Evolutionary conservation across 805 yeast species (phyloP).

Genomic region (Sugiyamaella qingdaonensis): DNA sequence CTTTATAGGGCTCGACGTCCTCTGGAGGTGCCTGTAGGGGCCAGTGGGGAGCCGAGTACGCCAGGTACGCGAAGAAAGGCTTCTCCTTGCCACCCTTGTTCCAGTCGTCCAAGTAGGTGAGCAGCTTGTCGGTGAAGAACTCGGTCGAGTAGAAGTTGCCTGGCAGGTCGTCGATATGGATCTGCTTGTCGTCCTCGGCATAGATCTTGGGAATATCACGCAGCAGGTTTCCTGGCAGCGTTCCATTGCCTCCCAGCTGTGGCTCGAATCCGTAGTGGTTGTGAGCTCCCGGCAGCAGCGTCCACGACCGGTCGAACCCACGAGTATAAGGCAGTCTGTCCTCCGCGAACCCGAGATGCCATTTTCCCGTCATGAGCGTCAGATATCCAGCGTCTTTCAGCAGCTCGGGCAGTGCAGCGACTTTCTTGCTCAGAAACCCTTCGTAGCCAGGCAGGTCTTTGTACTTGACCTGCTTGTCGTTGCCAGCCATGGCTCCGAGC

Average conservation of each 20-base stretch:
- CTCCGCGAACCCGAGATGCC: conserved; percentile 51
- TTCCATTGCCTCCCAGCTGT: background rate
- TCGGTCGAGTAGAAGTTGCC: conserved; percentile 46
- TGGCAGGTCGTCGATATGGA: conserved; percentile 35
- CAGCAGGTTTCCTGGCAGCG: conserved; percentile 25
- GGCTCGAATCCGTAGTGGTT: conserved; percentile 48
- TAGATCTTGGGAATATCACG: conserved; percentile 38
- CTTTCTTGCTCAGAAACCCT: conserved; percentile 48
- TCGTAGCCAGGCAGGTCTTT: conserved; percentile 47
- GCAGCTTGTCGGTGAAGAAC: conserved; percentile 41
- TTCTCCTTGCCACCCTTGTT: conserved; percentile 35
- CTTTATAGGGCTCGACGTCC: conserved; percentile 43
- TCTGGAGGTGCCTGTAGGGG: conserved; percentile 57
- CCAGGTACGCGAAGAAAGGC: conserved; percentile 51
- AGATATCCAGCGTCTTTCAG: conserved; percentile 46
- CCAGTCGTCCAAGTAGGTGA: conserved; percentile 33
- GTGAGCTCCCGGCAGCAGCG: conserved; percentile 54
- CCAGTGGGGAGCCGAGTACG: conserved; percentile 64
- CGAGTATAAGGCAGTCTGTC: conserved; percentile 46
- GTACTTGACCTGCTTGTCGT: conserved; percentile 29
- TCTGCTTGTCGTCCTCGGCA: conserved; percentile 36
- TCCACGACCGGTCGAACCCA: conserved; percentile 49
- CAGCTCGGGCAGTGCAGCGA: conserved; percentile 51
- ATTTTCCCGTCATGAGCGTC: conserved; percentile 53
- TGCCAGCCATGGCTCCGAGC: conserved; percentile 52